Percentiles rank a stretch among this genome's conserved stretches.
These are phyloP conservation scores for Cystobasidium onofrii DNA, from an alignment of 768 basidiomycete species.

Conservation along the genomic window DNA sequence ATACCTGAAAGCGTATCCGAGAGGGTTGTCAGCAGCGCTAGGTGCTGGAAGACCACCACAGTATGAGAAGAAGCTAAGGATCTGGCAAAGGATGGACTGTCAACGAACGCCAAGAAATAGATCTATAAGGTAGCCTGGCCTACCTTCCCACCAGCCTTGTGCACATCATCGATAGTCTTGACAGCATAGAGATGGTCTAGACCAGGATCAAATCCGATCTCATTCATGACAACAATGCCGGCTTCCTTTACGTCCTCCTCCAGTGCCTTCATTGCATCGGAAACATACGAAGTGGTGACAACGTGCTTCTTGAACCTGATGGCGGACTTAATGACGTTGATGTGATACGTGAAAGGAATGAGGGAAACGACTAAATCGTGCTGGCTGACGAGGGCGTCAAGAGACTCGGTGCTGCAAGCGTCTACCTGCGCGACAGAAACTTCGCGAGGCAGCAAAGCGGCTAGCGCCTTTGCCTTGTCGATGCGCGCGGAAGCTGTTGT, in stretches of 20 bases:
- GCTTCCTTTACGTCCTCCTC: constrained; percentile 72
- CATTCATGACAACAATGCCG: constrained; percentile 90
- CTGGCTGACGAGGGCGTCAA: constrained; percentile 70
- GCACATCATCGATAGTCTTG: constrained; percentile 88
- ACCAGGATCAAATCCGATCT: constrained; percentile 93
- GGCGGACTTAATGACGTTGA: constrained; percentile 78
- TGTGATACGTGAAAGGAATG: constrained; percentile 89
- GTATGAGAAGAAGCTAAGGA: constrained; percentile 86
- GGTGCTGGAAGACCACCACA: constrained; percentile 94
- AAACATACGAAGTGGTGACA: constrained; percentile 92
- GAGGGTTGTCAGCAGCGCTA: constrained; percentile 81
- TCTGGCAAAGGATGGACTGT: constrained; percentile 48
- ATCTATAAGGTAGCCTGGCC: constrained; percentile 40
- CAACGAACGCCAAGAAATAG: not conserved
- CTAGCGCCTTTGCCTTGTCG: constrained; percentile 62
- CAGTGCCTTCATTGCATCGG: constrained; percentile 77
- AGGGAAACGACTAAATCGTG: constrained; percentile 92
- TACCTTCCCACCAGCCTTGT: constrained; percentile 88
- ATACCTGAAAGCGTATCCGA: constrained; percentile 91
- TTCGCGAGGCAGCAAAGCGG: constrained; percentile 60
- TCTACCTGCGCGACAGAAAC: constrained; percentile 67
- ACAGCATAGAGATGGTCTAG: constrained; percentile 69
- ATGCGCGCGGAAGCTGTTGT: constrained; percentile 76
- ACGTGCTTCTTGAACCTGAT: constrained; percentile 83
- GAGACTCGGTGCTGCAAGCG: constrained; percentile 58